Percentiles rank a stretch among this genome's conserved stretches.
Evolutionary conservation across 345 rosid species (phyloP).

Genomic region (Ailanthus altissimus): DNA sequence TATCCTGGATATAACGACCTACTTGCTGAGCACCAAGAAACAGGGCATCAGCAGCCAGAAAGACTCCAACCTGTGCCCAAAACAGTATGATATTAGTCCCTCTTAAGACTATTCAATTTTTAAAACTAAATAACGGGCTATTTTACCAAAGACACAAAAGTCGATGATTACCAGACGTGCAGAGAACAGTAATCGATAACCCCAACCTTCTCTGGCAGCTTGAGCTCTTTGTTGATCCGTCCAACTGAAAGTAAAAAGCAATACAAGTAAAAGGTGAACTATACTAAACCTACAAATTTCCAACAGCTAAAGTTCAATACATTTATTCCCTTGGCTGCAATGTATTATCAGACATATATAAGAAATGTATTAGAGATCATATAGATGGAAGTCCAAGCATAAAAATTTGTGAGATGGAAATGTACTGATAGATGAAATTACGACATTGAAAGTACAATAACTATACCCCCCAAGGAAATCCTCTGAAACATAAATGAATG

Average conservation of each 20-base stretch:
- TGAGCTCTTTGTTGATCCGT: constrained; percentile 92
- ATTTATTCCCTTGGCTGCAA: background rate
- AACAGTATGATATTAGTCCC: constrained; percentile 14
- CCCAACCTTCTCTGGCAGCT: constrained; percentile 94
- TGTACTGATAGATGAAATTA: background rate
- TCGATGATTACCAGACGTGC: constrained; percentile 65
- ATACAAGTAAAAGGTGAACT: background rate
- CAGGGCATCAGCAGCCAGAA: constrained; percentile 77
- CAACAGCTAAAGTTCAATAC: background rate
- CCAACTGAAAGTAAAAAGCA: constrained; percentile 55
- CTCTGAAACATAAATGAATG: background rate
- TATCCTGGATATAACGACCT: constrained; percentile 63
- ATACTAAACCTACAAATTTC: background rate
- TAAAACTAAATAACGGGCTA: background rate
- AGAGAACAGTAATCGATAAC: constrained; percentile 68
- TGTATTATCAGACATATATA: background rate
- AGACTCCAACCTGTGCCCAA: constrained; percentile 58
- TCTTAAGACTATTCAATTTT: constrained; percentile 10
- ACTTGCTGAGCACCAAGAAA: constrained; percentile 76
- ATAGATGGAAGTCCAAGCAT: background rate
- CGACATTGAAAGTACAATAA: background rate
- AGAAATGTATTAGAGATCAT: background rate
- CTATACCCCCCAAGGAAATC: background rate
- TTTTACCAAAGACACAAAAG: constrained; percentile 4
- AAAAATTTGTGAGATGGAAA: background rate